Evolutionary conservation across 2,329 filamentous ascomycete species (phyloP).

Genomic region (Pseudocercospora macadamiae): DNA sequence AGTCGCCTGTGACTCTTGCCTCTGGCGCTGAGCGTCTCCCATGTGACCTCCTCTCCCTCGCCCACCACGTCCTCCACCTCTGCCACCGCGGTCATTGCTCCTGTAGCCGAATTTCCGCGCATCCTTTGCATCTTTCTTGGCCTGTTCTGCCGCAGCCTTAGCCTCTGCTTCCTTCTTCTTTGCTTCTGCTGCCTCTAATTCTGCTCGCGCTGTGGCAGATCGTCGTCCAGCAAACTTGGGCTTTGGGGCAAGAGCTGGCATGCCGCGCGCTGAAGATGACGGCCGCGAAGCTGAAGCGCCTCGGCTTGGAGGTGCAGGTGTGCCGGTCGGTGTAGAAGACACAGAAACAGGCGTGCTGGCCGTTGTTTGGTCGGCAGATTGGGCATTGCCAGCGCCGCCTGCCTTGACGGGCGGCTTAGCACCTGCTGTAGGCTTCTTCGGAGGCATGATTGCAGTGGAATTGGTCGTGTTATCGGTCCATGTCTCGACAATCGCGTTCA

Average conservation of each 20-base stretch:
- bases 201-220: slow-evolving; percentile 49
- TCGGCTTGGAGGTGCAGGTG: slow-evolving; percentile 18
- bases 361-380: slow-evolving; percentile 7
- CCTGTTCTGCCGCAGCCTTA: slow-evolving; percentile 38
- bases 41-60: slow-evolving; percentile 49
- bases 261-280: slow-evolving; percentile 19
- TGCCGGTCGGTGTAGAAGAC: slow-evolving; percentile 11
- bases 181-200: slow-evolving; percentile 44
- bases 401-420: not conserved
- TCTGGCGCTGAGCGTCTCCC: slow-evolving; percentile 35
- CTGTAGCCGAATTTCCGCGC: slow-evolving; percentile 32
- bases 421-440: slow-evolving; percentile 7
- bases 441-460: slow-evolving; percentile 11
- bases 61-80: slow-evolving; percentile 34
- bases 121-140: slow-evolving; percentile 30
- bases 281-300: slow-evolving; percentile 17
- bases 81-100: slow-evolving; percentile 28
- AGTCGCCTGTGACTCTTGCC: slow-evolving; percentile 37
- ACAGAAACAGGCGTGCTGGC: slow-evolving; percentile 10
- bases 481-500: not conserved
- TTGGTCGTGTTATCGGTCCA: not conserved
- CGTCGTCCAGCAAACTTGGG: slow-evolving; percentile 50
- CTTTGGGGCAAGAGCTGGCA: slow-evolving; percentile 30
- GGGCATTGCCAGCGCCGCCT: not conserved
- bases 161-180: slow-evolving; percentile 44